A percentile compares a stretch with the other conserved stretches of the same genome.
Evolutionary conservation across 192 early-diverging fungal species (phyloP).

Genomic region (Coemansia sp.): DNA sequence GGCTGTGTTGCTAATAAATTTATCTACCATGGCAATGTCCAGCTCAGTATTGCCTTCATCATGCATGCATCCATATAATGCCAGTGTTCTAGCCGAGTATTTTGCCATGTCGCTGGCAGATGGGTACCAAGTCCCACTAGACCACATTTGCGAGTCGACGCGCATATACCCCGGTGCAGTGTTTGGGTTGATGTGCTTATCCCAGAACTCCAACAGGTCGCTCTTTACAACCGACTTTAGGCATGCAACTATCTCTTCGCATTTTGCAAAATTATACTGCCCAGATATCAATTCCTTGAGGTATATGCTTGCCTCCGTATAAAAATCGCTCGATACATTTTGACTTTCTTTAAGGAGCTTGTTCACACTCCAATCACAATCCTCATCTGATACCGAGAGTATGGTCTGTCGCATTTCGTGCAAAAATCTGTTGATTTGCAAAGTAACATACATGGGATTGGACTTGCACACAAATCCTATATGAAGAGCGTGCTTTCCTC

Average conservation of each 20-base stretch:
- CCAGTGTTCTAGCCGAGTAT: slow-evolving; percentile 6
- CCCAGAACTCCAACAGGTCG: slow-evolving; percentile 25
- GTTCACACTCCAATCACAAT: slow-evolving; percentile 56
- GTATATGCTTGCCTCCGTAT: slow-evolving; percentile 56
- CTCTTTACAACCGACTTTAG: slow-evolving; percentile 12
- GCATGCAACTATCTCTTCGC: background rate
- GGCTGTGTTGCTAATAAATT: background rate
- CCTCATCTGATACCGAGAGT: slow-evolving; percentile 14
- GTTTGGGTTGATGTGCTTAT: slow-evolving; percentile 28
- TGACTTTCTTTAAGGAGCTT: slow-evolving; percentile 54
- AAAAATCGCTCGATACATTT: slow-evolving; percentile 66
- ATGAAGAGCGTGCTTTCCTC: background rate
- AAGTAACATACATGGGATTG: slow-evolving; percentile 72
- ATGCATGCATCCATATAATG: slow-evolving; percentile 9
- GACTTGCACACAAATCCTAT: slow-evolving; percentile 61
- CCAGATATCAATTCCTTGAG: slow-evolving; percentile 59
- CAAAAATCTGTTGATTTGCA: slow-evolving; percentile 75
- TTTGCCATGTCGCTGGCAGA: background rate
- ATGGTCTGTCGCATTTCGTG: slow-evolving; percentile 33
- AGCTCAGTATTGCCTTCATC: background rate
- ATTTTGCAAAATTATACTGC: slow-evolving; percentile 71
- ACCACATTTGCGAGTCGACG: slow-evolving; percentile 19
- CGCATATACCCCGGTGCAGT: slow-evolving; percentile 24
- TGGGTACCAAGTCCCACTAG: slow-evolving; percentile 3
- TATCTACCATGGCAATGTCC: background rate